phyloP scores from a whole-genome alignment of 2,329 filamentous ascomycete genomes.

The Cordyceps tenuipes region DNA sequence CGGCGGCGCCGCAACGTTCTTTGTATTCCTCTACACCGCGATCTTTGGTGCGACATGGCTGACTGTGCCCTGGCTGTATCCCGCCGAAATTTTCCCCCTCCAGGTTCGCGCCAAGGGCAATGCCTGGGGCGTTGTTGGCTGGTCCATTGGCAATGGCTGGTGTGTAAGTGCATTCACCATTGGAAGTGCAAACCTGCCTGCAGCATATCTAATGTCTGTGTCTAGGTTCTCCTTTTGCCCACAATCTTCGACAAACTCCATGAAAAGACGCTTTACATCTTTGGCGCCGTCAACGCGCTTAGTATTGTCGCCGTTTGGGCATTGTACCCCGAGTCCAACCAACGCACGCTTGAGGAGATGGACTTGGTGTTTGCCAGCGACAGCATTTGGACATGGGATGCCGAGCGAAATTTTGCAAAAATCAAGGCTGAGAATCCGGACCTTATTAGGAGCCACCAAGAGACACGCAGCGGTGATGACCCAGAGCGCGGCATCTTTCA shows the following conservation, averaged over 20 bases:
- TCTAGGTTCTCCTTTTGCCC: conserved; percentile 39
- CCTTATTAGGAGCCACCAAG: conserved; percentile 17
- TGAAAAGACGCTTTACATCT: conserved; percentile 68
- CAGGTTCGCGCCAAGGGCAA: conserved; percentile 66
- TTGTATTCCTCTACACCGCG: conserved; percentile 52
- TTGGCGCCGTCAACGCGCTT: conserved; percentile 57
- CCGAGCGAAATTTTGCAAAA: conserved; percentile 54
- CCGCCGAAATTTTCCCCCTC: conserved; percentile 65
- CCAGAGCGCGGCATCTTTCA: conserved; percentile 16
- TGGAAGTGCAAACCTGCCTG: no score
- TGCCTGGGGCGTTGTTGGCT: conserved; percentile 67
- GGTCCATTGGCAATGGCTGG: conserved; percentile 69
- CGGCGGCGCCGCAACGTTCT: conserved; percentile 57
- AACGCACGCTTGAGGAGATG: conserved; percentile 68
- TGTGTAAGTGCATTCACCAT: conserved; percentile 14
- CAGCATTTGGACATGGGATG: conserved; percentile 63
- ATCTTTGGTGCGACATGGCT: conserved; percentile 39
- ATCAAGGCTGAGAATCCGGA: conserved; percentile 54
- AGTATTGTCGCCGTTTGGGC: conserved; percentile 65
- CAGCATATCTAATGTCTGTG: not conserved
- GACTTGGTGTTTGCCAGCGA: conserved; percentile 62
- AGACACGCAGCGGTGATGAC: conserved; percentile 13
- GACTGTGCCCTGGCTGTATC: conserved; percentile 53
- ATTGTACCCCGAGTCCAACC: conserved; percentile 65
- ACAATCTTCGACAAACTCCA: conserved; percentile 56